Conservation (phyloP, 2,329 filamentous ascomycete genomes). For the Exophiala lecanii-corni region DNA sequence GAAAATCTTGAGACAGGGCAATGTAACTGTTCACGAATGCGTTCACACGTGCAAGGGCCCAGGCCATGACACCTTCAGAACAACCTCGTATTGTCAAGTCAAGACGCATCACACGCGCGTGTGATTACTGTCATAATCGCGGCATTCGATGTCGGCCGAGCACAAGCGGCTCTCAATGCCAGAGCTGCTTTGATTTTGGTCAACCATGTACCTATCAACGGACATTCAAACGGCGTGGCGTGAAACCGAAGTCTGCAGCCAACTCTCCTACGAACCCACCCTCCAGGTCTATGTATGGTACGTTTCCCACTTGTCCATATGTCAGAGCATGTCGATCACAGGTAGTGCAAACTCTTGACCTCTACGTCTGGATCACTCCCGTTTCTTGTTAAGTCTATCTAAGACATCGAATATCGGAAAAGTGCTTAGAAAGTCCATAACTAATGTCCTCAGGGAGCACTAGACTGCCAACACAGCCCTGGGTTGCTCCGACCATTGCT, state of each 20-base stretch:
- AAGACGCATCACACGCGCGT: constrained; percentile 21
- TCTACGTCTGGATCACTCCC: too few relatives aligned
- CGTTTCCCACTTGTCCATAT: constrained; percentile 1
- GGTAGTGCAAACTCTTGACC: too few relatives aligned
- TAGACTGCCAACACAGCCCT: constrained; percentile 25
- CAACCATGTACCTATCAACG: constrained; percentile 47
- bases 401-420: too few relatives aligned
- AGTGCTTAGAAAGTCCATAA: too few relatives aligned
- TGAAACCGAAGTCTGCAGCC: constrained; percentile 21
- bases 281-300: constrained; percentile 4
- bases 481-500: constrained; percentile 40
- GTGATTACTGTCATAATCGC: constrained; percentile 49
- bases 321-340: too few relatives aligned
- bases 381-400: too few relatives aligned
- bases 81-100: constrained; percentile 6
- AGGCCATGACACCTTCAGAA: too few relatives aligned
- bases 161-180: constrained; percentile 39
- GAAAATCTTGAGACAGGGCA: too few relatives aligned
- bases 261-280: neutral
- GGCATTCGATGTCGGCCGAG: constrained; percentile 42
- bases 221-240: constrained; percentile 39
- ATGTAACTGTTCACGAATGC: too few relatives aligned
- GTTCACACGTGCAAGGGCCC: too few relatives aligned
- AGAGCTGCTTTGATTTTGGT: constrained; percentile 49
- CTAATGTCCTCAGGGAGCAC: too few relatives aligned